Conservation (phyloP, 1,284 basidiomycete genomes). For the Porodaedalea pini region DNA sequence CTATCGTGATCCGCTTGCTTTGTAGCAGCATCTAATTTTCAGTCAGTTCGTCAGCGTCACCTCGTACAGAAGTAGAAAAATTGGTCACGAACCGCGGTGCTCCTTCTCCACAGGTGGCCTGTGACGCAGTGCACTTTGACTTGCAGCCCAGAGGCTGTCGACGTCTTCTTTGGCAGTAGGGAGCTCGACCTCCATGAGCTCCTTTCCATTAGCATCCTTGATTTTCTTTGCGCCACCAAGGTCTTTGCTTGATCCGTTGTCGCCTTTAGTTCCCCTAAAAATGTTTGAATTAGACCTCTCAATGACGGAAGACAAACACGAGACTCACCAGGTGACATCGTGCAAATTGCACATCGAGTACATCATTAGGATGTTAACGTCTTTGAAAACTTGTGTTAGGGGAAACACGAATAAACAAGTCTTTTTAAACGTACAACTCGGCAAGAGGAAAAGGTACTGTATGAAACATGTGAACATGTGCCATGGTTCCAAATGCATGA, state of each 20-base stretch:
- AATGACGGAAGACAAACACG: not conserved
- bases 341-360: conserved; percentile 89
- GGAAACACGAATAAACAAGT: not conserved
- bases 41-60: not conserved
- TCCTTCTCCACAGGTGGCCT: conserved; percentile 69
- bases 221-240: conserved; percentile 86
- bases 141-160: conserved; percentile 79
- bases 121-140: conserved; percentile 61
- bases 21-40: conserved; percentile 61
- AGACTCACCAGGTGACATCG: conserved; percentile 76
- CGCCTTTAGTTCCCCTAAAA: conserved; percentile 82
- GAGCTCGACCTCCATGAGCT: conserved; percentile 80
- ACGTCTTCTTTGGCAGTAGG: conserved; percentile 81
- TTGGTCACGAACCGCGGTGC: conserved; percentile 44
- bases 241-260: conserved; percentile 82
- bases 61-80: not conserved
- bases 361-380: conserved; percentile 91
- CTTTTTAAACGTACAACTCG: conserved; percentile 52
- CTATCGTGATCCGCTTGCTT: conserved; percentile 86
- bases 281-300: not conserved
- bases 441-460: conserved; percentile 78
- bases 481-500: conserved; percentile 89
- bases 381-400: conserved; percentile 36
- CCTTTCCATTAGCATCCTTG: conserved; percentile 78
- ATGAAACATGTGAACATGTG: conserved; percentile 91